Evolutionary conservation across 1,284 basidiomycete genomes (phyloP).

Genomic region (Mrakiaceae sp.): DNA sequence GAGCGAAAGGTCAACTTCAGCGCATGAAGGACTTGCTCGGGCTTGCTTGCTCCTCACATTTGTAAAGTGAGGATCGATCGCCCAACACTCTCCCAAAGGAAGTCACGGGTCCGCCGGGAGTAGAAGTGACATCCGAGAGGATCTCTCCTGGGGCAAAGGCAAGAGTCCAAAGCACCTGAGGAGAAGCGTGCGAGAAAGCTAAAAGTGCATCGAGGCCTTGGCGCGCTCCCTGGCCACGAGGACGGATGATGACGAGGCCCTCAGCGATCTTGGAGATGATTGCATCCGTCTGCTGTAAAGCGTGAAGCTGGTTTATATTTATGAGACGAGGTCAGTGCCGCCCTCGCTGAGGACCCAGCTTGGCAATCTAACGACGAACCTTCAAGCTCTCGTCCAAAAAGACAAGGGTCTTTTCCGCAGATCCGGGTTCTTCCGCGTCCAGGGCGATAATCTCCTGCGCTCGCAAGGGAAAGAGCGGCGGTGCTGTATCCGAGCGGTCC

Average conservation of each 20-base stretch:
- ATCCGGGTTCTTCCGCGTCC: slow-evolving; percentile 10
- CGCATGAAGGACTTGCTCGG: not conserved
- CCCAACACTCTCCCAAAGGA: slow-evolving; percentile 73
- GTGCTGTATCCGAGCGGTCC: not conserved
- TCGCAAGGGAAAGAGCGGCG: not conserved
- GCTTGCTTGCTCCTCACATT: slow-evolving; percentile 38
- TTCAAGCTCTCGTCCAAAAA: slow-evolving; percentile 44
- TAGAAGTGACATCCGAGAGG: slow-evolving; percentile 25
- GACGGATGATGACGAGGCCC: too few species aligned
- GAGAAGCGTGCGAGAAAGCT: not conserved
- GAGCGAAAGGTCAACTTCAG: not conserved
- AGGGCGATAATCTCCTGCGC: slow-evolving; percentile 7
- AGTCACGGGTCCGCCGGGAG: slow-evolving; percentile 47
- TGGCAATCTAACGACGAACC: slow-evolving; percentile 39
- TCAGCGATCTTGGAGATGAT: too few species aligned
- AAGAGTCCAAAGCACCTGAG: slow-evolving; percentile 44
- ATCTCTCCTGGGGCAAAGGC: slow-evolving; percentile 48
- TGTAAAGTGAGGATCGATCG: slow-evolving; percentile 81
- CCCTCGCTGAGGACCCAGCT: too few species aligned
- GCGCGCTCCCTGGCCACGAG: too few species aligned
- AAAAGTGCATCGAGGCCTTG: too few species aligned
- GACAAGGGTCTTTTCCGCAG: slow-evolving; percentile 41
- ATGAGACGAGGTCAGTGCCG: too few species aligned
- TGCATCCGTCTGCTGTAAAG: too few species aligned
- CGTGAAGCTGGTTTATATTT: too few species aligned